Evolutionary conservation across 371 early-diverging fungal genomes (phyloP).

Genomic region (Mucor indicus): DNA sequence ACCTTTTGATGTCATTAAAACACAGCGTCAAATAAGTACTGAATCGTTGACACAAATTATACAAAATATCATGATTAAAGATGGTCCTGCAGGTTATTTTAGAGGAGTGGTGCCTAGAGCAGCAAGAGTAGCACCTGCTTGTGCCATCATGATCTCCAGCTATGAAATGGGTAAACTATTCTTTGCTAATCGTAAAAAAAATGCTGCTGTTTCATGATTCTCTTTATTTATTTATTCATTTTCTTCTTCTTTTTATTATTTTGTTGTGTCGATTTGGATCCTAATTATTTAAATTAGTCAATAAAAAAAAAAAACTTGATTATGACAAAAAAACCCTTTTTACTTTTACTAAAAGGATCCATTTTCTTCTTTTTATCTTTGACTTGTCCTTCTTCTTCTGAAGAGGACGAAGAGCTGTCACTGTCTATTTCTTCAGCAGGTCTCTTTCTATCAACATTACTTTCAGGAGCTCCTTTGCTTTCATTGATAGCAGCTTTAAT

Average conservation of each 20-base stretch:
- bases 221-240: background rate
- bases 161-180: slow-evolving; percentile 77
- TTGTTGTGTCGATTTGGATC: too few species aligned
- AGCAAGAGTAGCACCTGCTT: slow-evolving; percentile 91
- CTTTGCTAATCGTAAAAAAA: slow-evolving; percentile 31
- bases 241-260: background rate
- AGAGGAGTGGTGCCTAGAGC: slow-evolving; percentile 73
- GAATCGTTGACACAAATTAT: slow-evolving; percentile 20
- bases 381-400: slow-evolving; percentile 6
- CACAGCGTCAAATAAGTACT: slow-evolving; percentile 72
- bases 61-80: slow-evolving; percentile 16
- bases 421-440: slow-evolving; percentile 5
- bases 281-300: too few species aligned
- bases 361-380: slow-evolving; percentile 6
- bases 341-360: slow-evolving; percentile 10
- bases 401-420: slow-evolving; percentile 5
- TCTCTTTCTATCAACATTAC: background rate
- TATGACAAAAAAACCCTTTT: too few species aligned
- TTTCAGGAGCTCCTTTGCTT: background rate
- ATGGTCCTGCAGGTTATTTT: slow-evolving; percentile 22
- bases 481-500: slow-evolving; percentile 40
- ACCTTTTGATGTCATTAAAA: slow-evolving; percentile 97
- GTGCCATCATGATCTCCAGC: slow-evolving; percentile 95
- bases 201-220: background rate
- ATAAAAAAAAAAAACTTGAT: too few species aligned